Base-by-base conservation (phyloP, 2,329 filamentous ascomycete species). In the Fusarium redolens region DNA sequence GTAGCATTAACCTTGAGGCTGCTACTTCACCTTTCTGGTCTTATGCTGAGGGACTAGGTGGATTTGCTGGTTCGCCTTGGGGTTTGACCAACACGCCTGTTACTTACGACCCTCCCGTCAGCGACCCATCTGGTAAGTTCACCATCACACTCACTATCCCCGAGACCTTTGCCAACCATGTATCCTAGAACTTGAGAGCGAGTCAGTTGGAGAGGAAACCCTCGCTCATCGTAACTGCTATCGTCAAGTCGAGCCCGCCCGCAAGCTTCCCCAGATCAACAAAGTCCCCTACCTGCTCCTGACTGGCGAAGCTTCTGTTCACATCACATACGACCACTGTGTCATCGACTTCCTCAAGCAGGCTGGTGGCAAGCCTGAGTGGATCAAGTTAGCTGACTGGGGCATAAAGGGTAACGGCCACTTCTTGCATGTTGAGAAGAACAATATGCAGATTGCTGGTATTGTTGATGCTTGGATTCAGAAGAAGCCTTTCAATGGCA, bases 371-470 rank as follows among this genome's bases (percentile, higher is more conserved):
- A 68, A 60, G 9, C 68, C 59, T 12, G 63, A 74, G 15, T 75
- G 63, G 65, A 65, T 72, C 14, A 66, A 72, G 55, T 30, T 75
- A 5, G 61, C 60, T 7, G 45, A 69, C 3, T 31, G 25, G 30
- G 63, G 68, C 2, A 74, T 75, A 12, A 63, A 66, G 35, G 73
- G 73, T 1, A 75, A 75, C 9, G 61, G 68, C 0, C 71, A 75
- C 35, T 70, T 75, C 25, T 58, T 75, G 43, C 61, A 68, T 22
- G 54, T 71, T 8, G 73, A 75, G 51, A 69, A 72, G 61, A 75
- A 75, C 17, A 71, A 74, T 48, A 28, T 71, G 13, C 25, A 72
- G 9, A 75, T 75, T 44, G 59, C 74, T n/a, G 54, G 9, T 5
- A 14, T 65, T 17, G 58, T 62, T 1, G 31, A 56, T 18, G 10